Evolutionary conservation across 2,329 filamentous ascomycete species (phyloP), one percentile per base, ranked within the genome.

Genomic region (Trichoderma brevicompactum): DNA sequence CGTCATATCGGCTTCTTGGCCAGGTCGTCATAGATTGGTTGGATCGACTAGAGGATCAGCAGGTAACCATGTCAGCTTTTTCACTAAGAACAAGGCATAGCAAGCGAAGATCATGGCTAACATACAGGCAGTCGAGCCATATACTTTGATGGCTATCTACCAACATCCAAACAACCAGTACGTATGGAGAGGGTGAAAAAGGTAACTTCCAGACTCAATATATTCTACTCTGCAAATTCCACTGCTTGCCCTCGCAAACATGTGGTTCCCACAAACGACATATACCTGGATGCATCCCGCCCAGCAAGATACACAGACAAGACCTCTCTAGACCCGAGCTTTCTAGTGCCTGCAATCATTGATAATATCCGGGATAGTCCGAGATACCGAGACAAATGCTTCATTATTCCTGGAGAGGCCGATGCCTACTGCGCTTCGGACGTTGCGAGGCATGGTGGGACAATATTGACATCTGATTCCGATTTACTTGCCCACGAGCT

Each of bases 61-160:
- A 84, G 61, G 82, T 91, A 56, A 78, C 78, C 52, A 83, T 95
- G 92, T 94, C 81, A 76, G 72, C 70, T 19, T 67, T 67, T 15
- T 55, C 34, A 3, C 32, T 13, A 46, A 46, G 13, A 13, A 13
- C 43, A 36, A 10, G 28, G 32, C 6, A 7, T 12, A 28, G 17
- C 8, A 17, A 7, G n/a, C 34, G 12, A 19, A 41, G 34, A 40
- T 7, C 23, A 12, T 48, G 7, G 28, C 65, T 67, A 43, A 67
- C 69, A 61, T 46, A 15, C 59, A 55, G 69, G 32, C 68, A 75
- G 74, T 52, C 79, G 85, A 65, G 86, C 83, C 53, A 90, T 97
- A 61, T 93, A 90, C 74, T 97, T 98, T 71, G 94, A 98, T 75
- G 93, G 93, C 13, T 89, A 87, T 64, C 82, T 98, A 1, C 94